phyloP scores from a whole-genome alignment of 768 basidiomycete genomes.

The Tylopilus sp. region DNA sequence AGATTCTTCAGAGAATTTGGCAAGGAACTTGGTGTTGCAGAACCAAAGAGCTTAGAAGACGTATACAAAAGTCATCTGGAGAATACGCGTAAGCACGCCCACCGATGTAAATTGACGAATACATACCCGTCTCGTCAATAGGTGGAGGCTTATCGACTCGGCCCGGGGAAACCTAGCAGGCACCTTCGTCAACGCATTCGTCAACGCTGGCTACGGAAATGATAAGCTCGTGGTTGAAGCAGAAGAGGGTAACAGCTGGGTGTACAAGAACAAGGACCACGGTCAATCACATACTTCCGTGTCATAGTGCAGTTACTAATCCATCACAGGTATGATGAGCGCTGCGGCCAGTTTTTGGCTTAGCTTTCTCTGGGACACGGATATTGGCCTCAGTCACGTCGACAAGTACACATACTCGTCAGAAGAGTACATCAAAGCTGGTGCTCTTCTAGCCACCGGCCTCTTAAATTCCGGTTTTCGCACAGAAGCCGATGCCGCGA shows the following conservation, averaged over 20 bases:
- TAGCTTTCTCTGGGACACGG: slow-evolving; percentile 93
- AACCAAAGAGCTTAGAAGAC: slow-evolving; percentile 91
- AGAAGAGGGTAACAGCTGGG: slow-evolving; percentile 95
- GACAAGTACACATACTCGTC: slow-evolving; percentile 97
- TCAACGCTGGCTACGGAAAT: slow-evolving; percentile 97
- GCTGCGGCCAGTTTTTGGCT: slow-evolving; percentile 94
- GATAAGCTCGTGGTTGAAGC: slow-evolving; percentile 98
- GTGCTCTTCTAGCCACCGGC: slow-evolving; percentile 92
- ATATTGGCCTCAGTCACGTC: slow-evolving; percentile 87
- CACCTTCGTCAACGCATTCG: slow-evolving; percentile 98
- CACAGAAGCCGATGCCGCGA: slow-evolving; percentile 88
- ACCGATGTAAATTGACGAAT: neutral
- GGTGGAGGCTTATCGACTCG: slow-evolving; percentile 78
- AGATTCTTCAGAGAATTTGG: slow-evolving; percentile 86
- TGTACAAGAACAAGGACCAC: slow-evolving; percentile 99
- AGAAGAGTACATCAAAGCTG: slow-evolving; percentile 98
- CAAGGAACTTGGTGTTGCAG: slow-evolving; percentile 86
- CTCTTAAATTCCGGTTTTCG: slow-evolving; percentile 75
- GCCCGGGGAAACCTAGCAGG: slow-evolving; percentile 93
- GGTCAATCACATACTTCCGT: slow-evolving; percentile 44
- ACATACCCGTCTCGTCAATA: slow-evolving; percentile 22
- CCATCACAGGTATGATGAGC: slow-evolving; percentile 79
- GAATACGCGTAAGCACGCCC: slow-evolving; percentile 61
- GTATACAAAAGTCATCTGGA: slow-evolving; percentile 97
- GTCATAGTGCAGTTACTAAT: slow-evolving; percentile 2